Conservation (phyloP, 2,329 filamentous ascomycete species). For the Microdochium nivale region DNA sequence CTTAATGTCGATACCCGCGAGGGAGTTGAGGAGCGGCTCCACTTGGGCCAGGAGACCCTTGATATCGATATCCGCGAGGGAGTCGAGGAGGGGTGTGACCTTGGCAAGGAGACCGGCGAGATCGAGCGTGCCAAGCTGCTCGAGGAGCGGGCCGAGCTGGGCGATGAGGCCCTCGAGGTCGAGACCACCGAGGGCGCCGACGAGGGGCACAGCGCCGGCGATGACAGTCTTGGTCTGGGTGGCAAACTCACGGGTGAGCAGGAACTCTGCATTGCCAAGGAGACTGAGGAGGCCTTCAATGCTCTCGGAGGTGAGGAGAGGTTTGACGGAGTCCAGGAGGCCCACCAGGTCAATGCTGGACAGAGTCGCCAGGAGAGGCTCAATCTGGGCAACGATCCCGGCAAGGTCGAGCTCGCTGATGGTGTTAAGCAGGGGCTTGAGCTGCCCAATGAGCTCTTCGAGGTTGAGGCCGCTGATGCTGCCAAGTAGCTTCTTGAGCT, state of each 20-base stretch:
- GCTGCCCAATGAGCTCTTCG: conserved; percentile 15
- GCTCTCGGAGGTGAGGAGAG: conserved; percentile 22
- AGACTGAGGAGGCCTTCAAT: conserved; percentile 19
- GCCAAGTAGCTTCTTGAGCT: conserved; percentile 17
- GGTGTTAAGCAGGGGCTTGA: conserved; percentile 10
- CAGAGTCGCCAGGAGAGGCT: conserved; percentile 22
- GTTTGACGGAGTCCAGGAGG: conserved; percentile 22
- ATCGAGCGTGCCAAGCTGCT: conserved; percentile 18
- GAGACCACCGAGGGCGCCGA: conserved; percentile 13
- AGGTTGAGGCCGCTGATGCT: conserved; percentile 15
- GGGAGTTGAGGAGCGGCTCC: conserved; percentile 1
- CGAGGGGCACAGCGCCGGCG: conserved; percentile 15
- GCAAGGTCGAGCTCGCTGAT: conserved; percentile 7
- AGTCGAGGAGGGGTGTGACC: conserved; percentile 19
- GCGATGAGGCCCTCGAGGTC: conserved; percentile 12
- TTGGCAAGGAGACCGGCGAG: conserved; percentile 17
- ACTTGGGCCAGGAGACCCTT: conserved; percentile 2
- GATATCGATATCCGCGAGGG: conserved; percentile 15
- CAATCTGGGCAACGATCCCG: conserved; percentile 8
- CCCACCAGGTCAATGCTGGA: conserved; percentile 24
- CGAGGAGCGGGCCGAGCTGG: conserved; percentile 18
- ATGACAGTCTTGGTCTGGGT: conserved; percentile 16
- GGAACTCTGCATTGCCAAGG: conserved; percentile 17
- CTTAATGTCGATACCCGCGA: conserved; percentile 23
- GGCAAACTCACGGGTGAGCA: conserved; percentile 16